Percentiles rank a stretch among this genome's conserved stretches.
Conservation (phyloP, 805 yeast species). For the Saccharomyces mikatae region DNA sequence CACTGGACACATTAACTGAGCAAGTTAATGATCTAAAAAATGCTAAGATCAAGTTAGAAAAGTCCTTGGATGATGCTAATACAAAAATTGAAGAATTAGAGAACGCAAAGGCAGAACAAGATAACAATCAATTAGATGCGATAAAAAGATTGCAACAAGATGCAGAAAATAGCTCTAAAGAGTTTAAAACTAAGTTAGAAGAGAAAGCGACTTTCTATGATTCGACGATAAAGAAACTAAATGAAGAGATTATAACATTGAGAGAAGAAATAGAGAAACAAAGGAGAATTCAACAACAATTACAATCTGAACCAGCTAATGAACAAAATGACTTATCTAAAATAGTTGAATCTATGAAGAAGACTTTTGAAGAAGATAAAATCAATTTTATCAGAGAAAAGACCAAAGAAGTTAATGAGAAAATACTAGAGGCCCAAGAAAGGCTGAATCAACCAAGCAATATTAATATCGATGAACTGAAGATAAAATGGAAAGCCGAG, state of each 20-base stretch:
- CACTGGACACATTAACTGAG: slow-evolving; percentile 33
- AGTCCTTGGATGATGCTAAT: slow-evolving; percentile 6
- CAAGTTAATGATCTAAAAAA: slow-evolving; percentile 29
- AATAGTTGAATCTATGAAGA: slow-evolving; percentile 23
- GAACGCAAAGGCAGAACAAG: neutral
- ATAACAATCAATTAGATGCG: neutral
- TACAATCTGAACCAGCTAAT: slow-evolving; percentile 12
- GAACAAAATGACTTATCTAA: slow-evolving; percentile 19
- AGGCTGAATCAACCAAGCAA: neutral
- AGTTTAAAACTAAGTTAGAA: slow-evolving; percentile 10
- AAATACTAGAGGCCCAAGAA: slow-evolving; percentile 6
- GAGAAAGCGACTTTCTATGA: slow-evolving; percentile 6
- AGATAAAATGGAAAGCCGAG: slow-evolving; percentile 32
- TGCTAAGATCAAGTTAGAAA: slow-evolving; percentile 32
- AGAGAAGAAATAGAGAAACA: slow-evolving; percentile 16
- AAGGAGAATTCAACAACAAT: slow-evolving; percentile 16
- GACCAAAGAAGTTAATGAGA: slow-evolving; percentile 10
- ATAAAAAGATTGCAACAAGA: slow-evolving; percentile 14
- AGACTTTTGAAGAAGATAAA: slow-evolving; percentile 11
- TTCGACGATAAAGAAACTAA: slow-evolving; percentile 5
- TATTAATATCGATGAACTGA: slow-evolving; percentile 8
- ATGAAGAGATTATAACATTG: slow-evolving; percentile 9
- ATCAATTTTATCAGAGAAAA: slow-evolving; percentile 3
- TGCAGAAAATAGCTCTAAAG: slow-evolving; percentile 15
- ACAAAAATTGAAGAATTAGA: neutral